A percentile compares a stretch with the other conserved stretches of the same genome.
Evolutionary conservation across 345 rosid species (phyloP).

Genomic region (Rhizophora mangle): DNA sequence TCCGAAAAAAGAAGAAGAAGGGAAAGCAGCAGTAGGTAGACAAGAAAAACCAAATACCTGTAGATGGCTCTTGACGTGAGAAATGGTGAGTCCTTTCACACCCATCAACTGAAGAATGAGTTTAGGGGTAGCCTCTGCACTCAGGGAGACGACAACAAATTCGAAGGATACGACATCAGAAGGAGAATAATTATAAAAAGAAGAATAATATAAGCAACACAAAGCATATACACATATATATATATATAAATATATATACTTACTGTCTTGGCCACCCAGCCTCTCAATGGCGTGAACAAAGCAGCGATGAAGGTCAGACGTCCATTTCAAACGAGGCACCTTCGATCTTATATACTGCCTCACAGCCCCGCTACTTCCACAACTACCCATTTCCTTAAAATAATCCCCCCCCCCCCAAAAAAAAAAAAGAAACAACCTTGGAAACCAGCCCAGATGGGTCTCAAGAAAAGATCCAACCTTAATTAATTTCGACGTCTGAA

Average conservation of each 20-base stretch:
- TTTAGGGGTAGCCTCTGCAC: slow-evolving; percentile 1
- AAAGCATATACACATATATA: too few relatives aligned
- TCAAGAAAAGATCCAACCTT: background rate
- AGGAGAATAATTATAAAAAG: too few relatives aligned
- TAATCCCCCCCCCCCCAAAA: too few relatives aligned
- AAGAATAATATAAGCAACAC: background rate
- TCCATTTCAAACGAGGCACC: background rate
- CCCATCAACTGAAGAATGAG: background rate
- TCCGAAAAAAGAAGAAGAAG: background rate
- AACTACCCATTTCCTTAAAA: slow-evolving; percentile 48
- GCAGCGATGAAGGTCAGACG: background rate
- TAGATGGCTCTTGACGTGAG: slow-evolving; percentile 6
- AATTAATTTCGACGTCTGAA: too few relatives aligned
- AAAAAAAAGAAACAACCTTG: background rate
- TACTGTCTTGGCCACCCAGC: slow-evolving; percentile 2
- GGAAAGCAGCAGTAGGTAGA: background rate
- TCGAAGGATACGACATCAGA: background rate
- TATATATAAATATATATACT: background rate
- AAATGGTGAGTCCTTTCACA: slow-evolving; percentile 4
- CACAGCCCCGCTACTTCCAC: slow-evolving; percentile 62
- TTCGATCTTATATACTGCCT: background rate
- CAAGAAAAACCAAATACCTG: background rate
- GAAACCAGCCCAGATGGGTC: slow-evolving; percentile 15
- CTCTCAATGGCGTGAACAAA: background rate
- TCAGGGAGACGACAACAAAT: background rate